phyloP scores from a whole-genome alignment of 768 basidiomycete species.

The Asterophora parasitica region DNA sequence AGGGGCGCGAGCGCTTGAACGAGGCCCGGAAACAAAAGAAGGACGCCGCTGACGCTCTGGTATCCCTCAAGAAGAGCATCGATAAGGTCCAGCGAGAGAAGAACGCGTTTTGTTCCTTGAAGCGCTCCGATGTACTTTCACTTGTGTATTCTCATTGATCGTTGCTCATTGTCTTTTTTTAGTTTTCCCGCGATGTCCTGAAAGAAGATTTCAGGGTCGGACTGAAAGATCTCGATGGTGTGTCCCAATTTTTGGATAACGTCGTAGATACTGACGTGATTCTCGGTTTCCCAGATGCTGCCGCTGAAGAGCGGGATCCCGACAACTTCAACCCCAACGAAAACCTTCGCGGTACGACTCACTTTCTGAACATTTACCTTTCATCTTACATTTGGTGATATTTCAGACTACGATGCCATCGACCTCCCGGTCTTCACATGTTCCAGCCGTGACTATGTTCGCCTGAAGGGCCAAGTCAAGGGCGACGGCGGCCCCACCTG shows the following conservation, averaged over 20 bases:
- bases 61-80: conserved; percentile 37
- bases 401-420: conserved; percentile 52
- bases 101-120: conserved; percentile 57
- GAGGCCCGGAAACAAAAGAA: conserved; percentile 33
- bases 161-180: conserved; percentile 1
- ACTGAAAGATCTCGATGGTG: conserved; percentile 56
- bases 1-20: conserved; percentile 30
- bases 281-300: conserved; percentile 35
- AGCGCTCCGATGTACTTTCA: conserved; percentile 44
- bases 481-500: conserved; percentile 57
- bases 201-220: conserved; percentile 59
- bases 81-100: conserved; percentile 50
- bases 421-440: conserved; percentile 60
- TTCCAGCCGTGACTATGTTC: conserved; percentile 57
- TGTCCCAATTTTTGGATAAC: conserved; percentile 3
- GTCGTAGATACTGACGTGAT: neutral
- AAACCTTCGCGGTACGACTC: conserved; percentile 41
- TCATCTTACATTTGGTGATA: neutral
- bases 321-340: conserved; percentile 49
- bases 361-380: neutral
- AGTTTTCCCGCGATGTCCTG: conserved; percentile 53
- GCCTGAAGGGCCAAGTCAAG: conserved; percentile 55
- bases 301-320: conserved; percentile 53
- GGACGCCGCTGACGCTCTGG: conserved; percentile 27
- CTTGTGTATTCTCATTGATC: neutral